Conservation (phyloP, 495 filamentous ascomycete species). For the Aspergillus nidulans region DNA sequence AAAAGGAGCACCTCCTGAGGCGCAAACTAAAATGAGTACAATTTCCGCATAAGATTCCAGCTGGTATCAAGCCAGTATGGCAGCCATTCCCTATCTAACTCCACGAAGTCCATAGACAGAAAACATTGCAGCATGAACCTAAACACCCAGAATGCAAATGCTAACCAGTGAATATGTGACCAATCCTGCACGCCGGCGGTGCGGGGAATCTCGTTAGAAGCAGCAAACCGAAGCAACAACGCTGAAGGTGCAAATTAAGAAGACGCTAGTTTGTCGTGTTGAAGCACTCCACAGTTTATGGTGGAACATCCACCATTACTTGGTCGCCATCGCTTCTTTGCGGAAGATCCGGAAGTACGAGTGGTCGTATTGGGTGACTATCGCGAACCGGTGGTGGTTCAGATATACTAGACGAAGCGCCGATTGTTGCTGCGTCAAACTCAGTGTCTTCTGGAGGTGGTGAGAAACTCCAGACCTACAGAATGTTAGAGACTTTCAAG, state of each 20-base stretch:
- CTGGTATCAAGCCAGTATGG: conserved; percentile 10
- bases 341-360: conserved; percentile 27
- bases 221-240: conserved; percentile 6
- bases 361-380: conserved; percentile 21
- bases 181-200: conserved; percentile 8
- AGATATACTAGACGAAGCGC: conserved; percentile 38
- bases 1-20: conserved; percentile 2
- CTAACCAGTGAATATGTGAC: conserved; percentile 11
- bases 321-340: conserved; percentile 32
- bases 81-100: conserved; percentile 16
- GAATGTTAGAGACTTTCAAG: not conserved
- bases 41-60: conserved; percentile 9
- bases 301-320: conserved; percentile 38
- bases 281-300: conserved; percentile 17
- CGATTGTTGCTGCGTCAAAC: conserved; percentile 24
- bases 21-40: not conserved
- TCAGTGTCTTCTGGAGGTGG: conserved; percentile 63
- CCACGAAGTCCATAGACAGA: conserved; percentile 7
- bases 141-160: conserved; percentile 24
- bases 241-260: conserved; percentile 16
- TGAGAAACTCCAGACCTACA: conserved; percentile 85
- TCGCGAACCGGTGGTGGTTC: conserved; percentile 22
- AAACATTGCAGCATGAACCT: conserved; percentile 7
- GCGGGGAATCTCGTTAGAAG: conserved; percentile 7
- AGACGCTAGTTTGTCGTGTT: conserved; percentile 19